Conservation (phyloP, 331 rosid genomes). For the Malus hybrid region DNA sequence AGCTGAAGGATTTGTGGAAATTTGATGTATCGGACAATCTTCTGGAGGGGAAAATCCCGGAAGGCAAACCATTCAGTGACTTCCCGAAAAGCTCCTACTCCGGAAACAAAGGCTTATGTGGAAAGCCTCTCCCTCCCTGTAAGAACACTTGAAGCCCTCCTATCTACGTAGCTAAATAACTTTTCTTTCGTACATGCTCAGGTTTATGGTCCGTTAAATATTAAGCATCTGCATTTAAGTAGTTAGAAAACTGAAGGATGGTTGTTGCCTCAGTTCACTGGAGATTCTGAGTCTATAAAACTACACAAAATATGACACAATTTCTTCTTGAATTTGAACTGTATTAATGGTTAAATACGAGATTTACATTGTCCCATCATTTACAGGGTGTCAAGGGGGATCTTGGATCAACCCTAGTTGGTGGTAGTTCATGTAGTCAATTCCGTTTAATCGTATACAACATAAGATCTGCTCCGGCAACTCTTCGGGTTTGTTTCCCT, state of each 20-base stretch:
- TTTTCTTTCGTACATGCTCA: background rate
- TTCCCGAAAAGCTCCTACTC: conserved; percentile 52
- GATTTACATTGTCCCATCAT: conserved; percentile 16
- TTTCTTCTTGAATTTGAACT: conserved; percentile 10
- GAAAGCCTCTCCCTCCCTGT: conserved; percentile 67
- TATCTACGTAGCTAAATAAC: background rate
- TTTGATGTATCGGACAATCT: conserved; percentile 53
- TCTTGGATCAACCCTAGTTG: conserved; percentile 64
- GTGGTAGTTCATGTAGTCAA: conserved; percentile 71
- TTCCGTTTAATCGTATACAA: conserved; percentile 81
- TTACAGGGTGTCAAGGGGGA: conserved; percentile 25
- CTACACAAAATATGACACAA: conserved; percentile 2
- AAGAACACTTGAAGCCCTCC: background rate
- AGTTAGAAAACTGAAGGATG: background rate
- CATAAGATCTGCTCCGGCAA: conserved; percentile 90
- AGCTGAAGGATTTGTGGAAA: conserved; percentile 38
- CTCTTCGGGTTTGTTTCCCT: conserved; percentile 96
- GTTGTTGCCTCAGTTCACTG: background rate
- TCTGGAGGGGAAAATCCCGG: conserved; percentile 73
- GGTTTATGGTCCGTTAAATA: too few species aligned
- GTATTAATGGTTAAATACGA: conserved; percentile 8
- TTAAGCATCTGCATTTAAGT: background rate
- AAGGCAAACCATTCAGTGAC: conserved; percentile 48
- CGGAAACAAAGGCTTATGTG: conserved; percentile 64
- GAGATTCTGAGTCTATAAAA: background rate